Conservation (phyloP, 805 yeast genomes). For the Zygotorulaspora chibaensis region DNA sequence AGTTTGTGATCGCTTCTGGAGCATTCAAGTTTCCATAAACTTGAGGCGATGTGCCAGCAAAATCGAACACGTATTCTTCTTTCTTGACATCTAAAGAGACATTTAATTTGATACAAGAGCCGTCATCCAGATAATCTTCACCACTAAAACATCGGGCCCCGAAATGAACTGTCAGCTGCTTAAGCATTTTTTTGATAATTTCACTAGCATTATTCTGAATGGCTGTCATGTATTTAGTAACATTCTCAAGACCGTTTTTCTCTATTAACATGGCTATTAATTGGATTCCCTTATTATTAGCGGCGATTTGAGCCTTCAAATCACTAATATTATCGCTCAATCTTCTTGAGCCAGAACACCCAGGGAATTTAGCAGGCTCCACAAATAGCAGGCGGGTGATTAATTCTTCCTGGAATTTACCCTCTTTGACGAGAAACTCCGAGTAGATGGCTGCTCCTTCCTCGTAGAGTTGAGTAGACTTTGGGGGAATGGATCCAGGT, state of each 20-base stretch:
- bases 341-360: constrained; percentile 86
- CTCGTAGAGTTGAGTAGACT: constrained; percentile 75
- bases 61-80: constrained; percentile 73
- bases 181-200: constrained; percentile 58
- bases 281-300: constrained; percentile 79
- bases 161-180: constrained; percentile 43
- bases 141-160: constrained; percentile 42
- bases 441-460: constrained; percentile 89
- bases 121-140: constrained; percentile 75
- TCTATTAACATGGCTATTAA: constrained; percentile 55
- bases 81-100: constrained; percentile 46
- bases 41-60: constrained; percentile 82
- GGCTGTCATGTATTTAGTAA: constrained; percentile 72
- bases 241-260: constrained; percentile 58
- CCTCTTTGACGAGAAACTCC: constrained; percentile 65
- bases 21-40: constrained; percentile 89
- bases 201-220: constrained; percentile 74
- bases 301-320: constrained; percentile 81
- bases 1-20: constrained; percentile 82
- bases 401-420: constrained; percentile 69
- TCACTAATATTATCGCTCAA: constrained; percentile 81
- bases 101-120: constrained; percentile 57
- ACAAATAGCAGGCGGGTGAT: constrained; percentile 57
- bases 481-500: constrained; percentile 95
- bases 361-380: constrained; percentile 77